A percentile compares a stretch with the other conserved stretches of the same genome.
Evolutionary conservation across 2,329 filamentous ascomycete species (phyloP).

Genomic region (Penicillium rolfsii): DNA sequence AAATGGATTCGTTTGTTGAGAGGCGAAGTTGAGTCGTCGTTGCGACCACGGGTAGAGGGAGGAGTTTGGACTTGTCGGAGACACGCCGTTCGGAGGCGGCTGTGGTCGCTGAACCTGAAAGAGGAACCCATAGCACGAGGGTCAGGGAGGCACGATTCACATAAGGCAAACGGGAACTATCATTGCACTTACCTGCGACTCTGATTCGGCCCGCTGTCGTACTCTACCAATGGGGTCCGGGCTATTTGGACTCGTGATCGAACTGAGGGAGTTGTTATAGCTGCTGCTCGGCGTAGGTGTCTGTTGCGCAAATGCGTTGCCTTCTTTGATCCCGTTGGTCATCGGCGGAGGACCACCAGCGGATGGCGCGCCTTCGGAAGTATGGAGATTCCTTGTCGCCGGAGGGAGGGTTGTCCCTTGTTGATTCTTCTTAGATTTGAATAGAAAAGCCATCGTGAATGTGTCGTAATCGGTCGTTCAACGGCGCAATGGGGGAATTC

Average conservation of each 20-base stretch:
- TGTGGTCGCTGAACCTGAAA: conserved; percentile 38
- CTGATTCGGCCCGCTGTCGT: conserved; percentile 59
- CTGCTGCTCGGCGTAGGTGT: conserved; percentile 78
- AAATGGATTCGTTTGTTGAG: conserved; percentile 82
- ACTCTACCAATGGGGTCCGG: conserved; percentile 64
- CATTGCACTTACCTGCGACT: conserved; percentile 54
- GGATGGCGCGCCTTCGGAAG: conserved; percentile 55
- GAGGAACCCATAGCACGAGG: conserved; percentile 10
- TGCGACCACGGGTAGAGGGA: conserved; percentile 97
- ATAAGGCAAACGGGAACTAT: not conserved
- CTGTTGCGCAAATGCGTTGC: conserved; percentile 48
- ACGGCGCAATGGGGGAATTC: conserved; percentile 19
- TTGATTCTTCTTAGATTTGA: conserved; percentile 79
- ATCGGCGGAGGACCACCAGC: conserved; percentile 46
- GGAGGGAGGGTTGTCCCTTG: conserved; percentile 56
- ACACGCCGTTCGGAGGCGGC: conserved; percentile 60
- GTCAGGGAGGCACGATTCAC: conserved; percentile 9
- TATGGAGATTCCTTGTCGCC: conserved; percentile 60
- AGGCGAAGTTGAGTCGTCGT: conserved; percentile 81
- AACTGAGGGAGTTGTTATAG: conserved; percentile 67
- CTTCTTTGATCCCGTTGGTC: conserved; percentile 52
- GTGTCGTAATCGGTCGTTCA: conserved; percentile 41
- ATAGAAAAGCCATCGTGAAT: conserved; percentile 73
- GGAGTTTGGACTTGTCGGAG: conserved; percentile 64
- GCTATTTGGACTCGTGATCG: conserved; percentile 65